A percentile compares a stretch with the other conserved stretches of the same genome.
Evolutionary conservation across 805 yeast species (phyloP).

Genomic region (Cyberlindnera xylosilytica): DNA sequence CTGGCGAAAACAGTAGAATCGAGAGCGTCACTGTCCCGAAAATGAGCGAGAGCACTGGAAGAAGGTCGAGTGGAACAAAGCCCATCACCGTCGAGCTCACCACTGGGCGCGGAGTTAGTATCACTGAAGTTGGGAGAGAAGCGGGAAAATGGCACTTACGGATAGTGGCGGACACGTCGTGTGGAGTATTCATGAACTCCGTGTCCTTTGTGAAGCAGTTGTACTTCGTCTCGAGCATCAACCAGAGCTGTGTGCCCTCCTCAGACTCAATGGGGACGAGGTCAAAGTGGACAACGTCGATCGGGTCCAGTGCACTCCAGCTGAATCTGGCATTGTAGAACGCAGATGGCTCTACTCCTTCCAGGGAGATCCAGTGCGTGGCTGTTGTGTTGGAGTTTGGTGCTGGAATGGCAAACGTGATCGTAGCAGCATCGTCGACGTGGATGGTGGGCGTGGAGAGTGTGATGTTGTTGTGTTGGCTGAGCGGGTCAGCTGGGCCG

Average conservation of each 20-base stretch:
- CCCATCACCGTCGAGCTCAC: slow-evolving; percentile 8
- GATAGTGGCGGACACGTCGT: slow-evolving; percentile 10
- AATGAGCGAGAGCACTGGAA: slow-evolving; percentile 5
- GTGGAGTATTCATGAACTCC: slow-evolving; percentile 9
- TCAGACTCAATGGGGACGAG: slow-evolving; percentile 2
- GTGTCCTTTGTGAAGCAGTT: slow-evolving; percentile 17
- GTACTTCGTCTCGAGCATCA: slow-evolving; percentile 11
- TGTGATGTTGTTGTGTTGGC: slow-evolving; percentile 2
- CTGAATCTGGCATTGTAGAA: slow-evolving; percentile 21
- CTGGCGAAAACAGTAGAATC: neutral
- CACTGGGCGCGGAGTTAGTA: slow-evolving; percentile 6
- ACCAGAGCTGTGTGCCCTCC: slow-evolving; percentile 5
- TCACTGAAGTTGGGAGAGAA: no score
- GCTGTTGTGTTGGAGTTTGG: slow-evolving; percentile 2
- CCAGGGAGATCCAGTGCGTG: slow-evolving; percentile 3
- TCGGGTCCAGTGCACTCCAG: slow-evolving; percentile 26
- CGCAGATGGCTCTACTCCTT: slow-evolving; percentile 1
- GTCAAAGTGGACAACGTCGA: slow-evolving; percentile 17
- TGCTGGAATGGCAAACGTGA: slow-evolving; percentile 8
- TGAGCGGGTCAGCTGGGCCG: neutral
- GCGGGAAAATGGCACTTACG: slow-evolving; percentile 6
- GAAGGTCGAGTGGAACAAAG: slow-evolving; percentile 7
- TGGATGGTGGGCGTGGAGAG: neutral
- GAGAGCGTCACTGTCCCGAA: slow-evolving; percentile 3
- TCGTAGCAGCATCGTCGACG: slow-evolving; percentile 1